Conservation (phyloP, 345 rosid genomes). For the Citrus sinensis region DVS_A1.0 CM039166.1:23334001-23334500, state of each 20-base stretch:
- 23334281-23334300: neutral
- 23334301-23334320: neutral
- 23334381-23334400: neutral
- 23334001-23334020: constrained; percentile 9
- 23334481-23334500: too few relatives aligned
- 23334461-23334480: neutral
- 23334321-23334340: neutral
- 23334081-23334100: constrained; percentile 75
- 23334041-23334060: constrained; percentile 85
- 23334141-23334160: constrained; percentile 38
- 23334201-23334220: neutral
- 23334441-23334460: neutral
- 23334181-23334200: neutral
- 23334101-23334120: constrained; percentile 76
- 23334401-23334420: neutral
- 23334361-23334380: neutral
- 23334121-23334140: constrained; percentile 95
- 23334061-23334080: constrained; percentile 90
- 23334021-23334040: constrained; percentile 73
- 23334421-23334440: neutral
- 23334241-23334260: neutral
- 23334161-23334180: neutral
- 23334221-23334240: neutral
- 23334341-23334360: neutral
- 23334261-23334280: neutral